phyloP scores from a whole-genome alignment of 192 early-diverging fungal species.

The Umbelopsis vinacea region DNA sequence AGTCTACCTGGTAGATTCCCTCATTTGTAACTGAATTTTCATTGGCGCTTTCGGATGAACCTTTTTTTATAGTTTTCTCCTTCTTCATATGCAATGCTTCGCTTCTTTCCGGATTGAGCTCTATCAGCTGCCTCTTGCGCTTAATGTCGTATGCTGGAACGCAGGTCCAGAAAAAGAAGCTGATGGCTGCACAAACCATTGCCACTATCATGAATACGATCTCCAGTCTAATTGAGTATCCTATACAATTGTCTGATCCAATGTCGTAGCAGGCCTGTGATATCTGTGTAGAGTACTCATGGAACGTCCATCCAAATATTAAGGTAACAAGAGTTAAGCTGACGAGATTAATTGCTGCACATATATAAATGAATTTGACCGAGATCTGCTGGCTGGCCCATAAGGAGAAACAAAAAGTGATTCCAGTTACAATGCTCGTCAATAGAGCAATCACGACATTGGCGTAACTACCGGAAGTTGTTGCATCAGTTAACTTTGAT shows the following conservation, averaged over 20 bases:
- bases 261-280: conserved; percentile 14
- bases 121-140: neutral
- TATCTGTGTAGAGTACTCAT: conserved; percentile 10
- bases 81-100: neutral
- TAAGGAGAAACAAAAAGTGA: conserved; percentile 16
- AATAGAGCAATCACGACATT: neutral
- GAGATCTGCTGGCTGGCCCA: conserved; percentile 22
- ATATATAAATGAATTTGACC: neutral
- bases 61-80: neutral
- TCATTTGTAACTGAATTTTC: neutral
- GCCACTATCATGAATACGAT: conserved; percentile 19
- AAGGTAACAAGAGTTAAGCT: neutral
- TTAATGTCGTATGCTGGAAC: conserved; percentile 26
- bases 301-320: conserved; percentile 18
- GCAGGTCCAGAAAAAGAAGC: conserved; percentile 16
- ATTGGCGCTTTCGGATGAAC: neutral
- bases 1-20: neutral
- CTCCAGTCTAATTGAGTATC: neutral
- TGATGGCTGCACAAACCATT: neutral
- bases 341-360: neutral
- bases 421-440: conserved; percentile 1
- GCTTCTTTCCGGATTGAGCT: neutral
- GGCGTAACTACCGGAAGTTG: neutral
- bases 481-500: neutral
- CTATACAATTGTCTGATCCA: conserved; percentile 17